Percentiles rank a stretch among this genome's conserved stretches.
phyloP scores from a whole-genome alignment of 306 rosid genomes.

The Pachyrhizus erosus region DNA sequence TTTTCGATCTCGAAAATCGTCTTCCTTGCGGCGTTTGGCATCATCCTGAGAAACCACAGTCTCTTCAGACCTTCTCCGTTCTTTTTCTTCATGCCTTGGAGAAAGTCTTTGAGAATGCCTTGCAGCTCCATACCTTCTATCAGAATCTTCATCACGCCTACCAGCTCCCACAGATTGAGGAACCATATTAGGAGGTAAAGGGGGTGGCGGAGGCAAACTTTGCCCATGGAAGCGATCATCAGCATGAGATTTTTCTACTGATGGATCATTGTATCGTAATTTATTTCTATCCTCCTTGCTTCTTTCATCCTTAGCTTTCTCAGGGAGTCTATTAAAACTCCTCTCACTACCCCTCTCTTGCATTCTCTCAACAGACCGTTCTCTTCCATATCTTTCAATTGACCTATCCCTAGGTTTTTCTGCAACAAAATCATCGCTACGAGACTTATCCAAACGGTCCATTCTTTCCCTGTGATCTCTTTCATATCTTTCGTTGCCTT shows the following conservation, averaged over 20 bases:
- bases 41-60: constrained; percentile 81
- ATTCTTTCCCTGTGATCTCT: constrained; percentile 84
- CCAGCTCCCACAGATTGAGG: constrained; percentile 90
- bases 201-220: constrained; percentile 98
- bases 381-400: constrained; percentile 91
- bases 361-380: constrained; percentile 83
- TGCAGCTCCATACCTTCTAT: constrained; percentile 85
- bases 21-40: constrained; percentile 88
- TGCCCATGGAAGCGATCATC: constrained; percentile 96
- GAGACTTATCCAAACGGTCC: constrained; percentile 88
- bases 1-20: constrained; percentile 93
- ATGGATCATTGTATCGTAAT: constrained; percentile 71
- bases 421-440: constrained; percentile 70
- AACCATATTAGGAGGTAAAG: constrained; percentile 90
- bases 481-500: constrained; percentile 84
- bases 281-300: constrained; percentile 81
- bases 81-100: constrained; percentile 98
- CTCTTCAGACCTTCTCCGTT: constrained; percentile 91
- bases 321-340: constrained; percentile 72
- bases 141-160: constrained; percentile 94
- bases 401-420: constrained; percentile 91
- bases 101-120: constrained; percentile 92
- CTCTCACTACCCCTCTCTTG: constrained; percentile 84
- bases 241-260: constrained; percentile 72
- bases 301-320: constrained; percentile 85